These are phyloP conservation scores for Mortierella sp. DNA, from an alignment of 371 early-diverging fungal genomes.

Conservation along the genomic window DNA sequence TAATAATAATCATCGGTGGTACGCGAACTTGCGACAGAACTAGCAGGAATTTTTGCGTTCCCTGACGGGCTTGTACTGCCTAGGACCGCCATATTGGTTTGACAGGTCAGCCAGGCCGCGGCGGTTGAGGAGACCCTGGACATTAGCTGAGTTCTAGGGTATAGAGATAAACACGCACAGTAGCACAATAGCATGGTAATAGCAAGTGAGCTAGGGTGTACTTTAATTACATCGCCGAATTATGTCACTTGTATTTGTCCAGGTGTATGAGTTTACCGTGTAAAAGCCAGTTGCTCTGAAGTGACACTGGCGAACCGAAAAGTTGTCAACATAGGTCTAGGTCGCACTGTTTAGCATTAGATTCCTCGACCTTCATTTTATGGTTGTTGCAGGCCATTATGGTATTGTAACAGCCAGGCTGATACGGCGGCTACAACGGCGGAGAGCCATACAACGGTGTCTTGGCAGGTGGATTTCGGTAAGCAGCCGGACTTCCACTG, in stretches of 20 bases:
- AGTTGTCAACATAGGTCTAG: constrained; percentile 42
- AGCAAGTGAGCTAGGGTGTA: background rate
- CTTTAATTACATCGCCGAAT: too few relatives aligned
- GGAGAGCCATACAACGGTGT: too few relatives aligned
- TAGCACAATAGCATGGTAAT: too few relatives aligned
- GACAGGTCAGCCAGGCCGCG: constrained; percentile 22
- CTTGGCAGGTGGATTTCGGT: too few relatives aligned
- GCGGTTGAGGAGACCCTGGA: constrained; percentile 31
- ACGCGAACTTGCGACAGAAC: background rate
- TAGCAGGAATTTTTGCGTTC: constrained; percentile 26
- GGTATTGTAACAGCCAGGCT: too few relatives aligned
- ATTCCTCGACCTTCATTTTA: constrained; percentile 14
- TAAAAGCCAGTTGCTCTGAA: constrained; percentile 26
- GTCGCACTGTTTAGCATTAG: constrained; percentile 38
- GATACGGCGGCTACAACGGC: too few relatives aligned
- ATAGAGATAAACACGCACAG: background rate
- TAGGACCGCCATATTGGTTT: constrained; percentile 35
- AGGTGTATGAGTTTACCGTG: constrained; percentile 15
- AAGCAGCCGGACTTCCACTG: too few relatives aligned
- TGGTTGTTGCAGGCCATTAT: constrained; percentile 38
- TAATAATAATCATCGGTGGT: too few relatives aligned
- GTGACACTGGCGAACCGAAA: constrained; percentile 39
- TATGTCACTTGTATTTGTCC: background rate
- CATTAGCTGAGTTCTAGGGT: constrained; percentile 32
- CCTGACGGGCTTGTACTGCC: constrained; percentile 33